Conservation (phyloP, 129 eudicot species). For the Smallanthus sonchifolius region DNA sequence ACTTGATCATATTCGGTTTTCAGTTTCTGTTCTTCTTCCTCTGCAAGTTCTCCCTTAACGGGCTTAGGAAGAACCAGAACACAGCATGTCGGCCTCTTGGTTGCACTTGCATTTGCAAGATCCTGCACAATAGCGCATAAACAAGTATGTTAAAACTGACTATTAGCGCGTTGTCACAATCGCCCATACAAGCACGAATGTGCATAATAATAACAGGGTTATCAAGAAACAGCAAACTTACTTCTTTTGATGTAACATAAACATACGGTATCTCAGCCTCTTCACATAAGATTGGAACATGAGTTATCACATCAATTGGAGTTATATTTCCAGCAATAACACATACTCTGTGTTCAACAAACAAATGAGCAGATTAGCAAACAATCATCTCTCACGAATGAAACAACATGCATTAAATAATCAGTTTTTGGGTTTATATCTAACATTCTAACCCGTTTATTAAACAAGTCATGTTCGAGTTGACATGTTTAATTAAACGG, state of each 20-base stretch:
- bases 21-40: conserved; percentile 69
- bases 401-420: not conserved
- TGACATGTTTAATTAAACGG: too few relatives aligned
- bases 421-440: too few relatives aligned
- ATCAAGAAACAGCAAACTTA: conserved; percentile 24
- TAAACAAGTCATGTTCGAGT: too few relatives aligned
- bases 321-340: conserved; percentile 95
- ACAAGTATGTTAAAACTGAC: not conserved
- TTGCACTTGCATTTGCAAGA: conserved; percentile 94
- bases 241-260: conserved; percentile 93
- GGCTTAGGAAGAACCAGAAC: conserved; percentile 83
- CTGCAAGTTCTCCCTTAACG: conserved; percentile 69
- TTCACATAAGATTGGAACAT: conserved; percentile 86
- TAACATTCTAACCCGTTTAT: too few relatives aligned
- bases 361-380: not conserved
- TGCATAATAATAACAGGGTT: not conserved
- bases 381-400: not conserved
- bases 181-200: not conserved
- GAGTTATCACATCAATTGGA: conserved; percentile 98
- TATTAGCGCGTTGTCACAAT: not conserved
- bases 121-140: conserved; percentile 49
- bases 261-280: conserved; percentile 83
- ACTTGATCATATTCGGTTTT: conserved; percentile 81
- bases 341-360: conserved; percentile 64
- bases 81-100: conserved; percentile 98